These are phyloP conservation scores for Dactylellina haptotyla DNA, from an alignment of 2,329 filamentous ascomycete species.

Conservation along the genomic window DNA sequence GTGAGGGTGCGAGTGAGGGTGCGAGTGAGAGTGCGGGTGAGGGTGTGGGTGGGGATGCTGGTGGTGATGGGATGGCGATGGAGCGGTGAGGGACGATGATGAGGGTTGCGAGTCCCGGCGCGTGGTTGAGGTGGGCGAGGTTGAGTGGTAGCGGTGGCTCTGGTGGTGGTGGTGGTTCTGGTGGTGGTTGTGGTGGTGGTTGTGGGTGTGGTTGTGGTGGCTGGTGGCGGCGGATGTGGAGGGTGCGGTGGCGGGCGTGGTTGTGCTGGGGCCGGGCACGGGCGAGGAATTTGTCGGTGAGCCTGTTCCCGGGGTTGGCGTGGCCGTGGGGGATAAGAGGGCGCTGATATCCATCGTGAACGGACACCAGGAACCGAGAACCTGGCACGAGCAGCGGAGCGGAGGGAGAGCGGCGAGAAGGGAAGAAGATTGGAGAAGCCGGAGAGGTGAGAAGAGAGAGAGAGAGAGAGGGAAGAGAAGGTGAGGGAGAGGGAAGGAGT, in stretches of 20 bases:
- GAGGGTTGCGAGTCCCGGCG: constrained; percentile 27
- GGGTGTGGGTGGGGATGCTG: constrained; percentile 29
- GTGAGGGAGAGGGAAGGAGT: constrained; percentile 1
- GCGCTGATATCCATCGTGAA: constrained; percentile 53
- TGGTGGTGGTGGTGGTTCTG: constrained; percentile 10
- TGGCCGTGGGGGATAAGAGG: constrained; percentile 52
- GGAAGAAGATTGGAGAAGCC: background rate
- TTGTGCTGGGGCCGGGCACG: constrained; percentile 42
- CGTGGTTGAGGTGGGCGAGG: constrained; percentile 17
- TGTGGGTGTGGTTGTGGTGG: background rate
- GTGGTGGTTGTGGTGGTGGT: background rate
- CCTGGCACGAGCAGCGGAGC: background rate
- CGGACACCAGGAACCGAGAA: background rate
- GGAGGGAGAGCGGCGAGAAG: background rate
- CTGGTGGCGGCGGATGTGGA: constrained; percentile 1
- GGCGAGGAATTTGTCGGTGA: constrained; percentile 53
- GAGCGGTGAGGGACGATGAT: background rate
- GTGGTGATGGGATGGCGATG: constrained; percentile 16
- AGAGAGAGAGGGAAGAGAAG: background rate
- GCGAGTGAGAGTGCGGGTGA: constrained; percentile 20
- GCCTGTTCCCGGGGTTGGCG: constrained; percentile 49
- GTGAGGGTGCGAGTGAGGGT: constrained; percentile 21
- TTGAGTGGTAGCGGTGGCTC: background rate
- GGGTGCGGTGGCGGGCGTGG: constrained; percentile 7
- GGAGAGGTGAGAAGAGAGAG: background rate